Conservation (phyloP, 1,139 yeast species). For the Fermentozyma sake region DNA sequence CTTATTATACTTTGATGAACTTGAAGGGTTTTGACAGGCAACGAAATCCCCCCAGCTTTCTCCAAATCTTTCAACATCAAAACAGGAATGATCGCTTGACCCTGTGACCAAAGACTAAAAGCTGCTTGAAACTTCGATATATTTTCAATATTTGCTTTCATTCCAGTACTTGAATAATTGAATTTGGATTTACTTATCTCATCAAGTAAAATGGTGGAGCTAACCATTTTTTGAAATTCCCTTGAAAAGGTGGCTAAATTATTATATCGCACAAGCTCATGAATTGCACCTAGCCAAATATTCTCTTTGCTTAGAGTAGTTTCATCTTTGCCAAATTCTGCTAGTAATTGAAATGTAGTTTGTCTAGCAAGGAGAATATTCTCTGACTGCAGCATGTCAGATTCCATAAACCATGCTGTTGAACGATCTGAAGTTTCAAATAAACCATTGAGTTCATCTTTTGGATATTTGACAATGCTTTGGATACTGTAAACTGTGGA, state of each 20-base stretch:
- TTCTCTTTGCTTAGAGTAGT: slow-evolving; percentile 3
- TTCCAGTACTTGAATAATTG: slow-evolving; percentile 3
- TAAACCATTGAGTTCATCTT: slow-evolving; percentile 3
- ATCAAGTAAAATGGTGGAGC: slow-evolving; percentile 45
- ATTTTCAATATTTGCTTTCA: slow-evolving; percentile 13
- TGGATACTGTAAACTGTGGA: slow-evolving; percentile 28
- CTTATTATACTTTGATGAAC: slow-evolving; percentile 29
- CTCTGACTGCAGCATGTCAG: slow-evolving; percentile 35
- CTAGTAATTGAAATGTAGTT: slow-evolving; percentile 25
- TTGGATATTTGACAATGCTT: slow-evolving; percentile 10
- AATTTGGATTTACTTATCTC: slow-evolving; percentile 24
- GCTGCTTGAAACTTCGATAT: slow-evolving; percentile 49
- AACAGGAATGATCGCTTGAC: slow-evolving; percentile 52
- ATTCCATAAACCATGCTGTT: slow-evolving; percentile 36
- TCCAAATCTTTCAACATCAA: slow-evolving; percentile 35
- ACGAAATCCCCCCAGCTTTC: slow-evolving; percentile 13
- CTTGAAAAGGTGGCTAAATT: slow-evolving; percentile 28
- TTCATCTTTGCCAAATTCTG: slow-evolving; percentile 5
- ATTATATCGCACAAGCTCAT: slow-evolving; percentile 42
- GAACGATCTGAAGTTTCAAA: slow-evolving; percentile 6
- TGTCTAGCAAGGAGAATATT: slow-evolving; percentile 38
- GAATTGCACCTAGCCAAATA: slow-evolving; percentile 23
- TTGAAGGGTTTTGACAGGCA: slow-evolving; percentile 18
- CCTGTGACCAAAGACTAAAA: slow-evolving; percentile 54
- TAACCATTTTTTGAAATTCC: slow-evolving; percentile 46